A percentile compares a stretch with the other conserved stretches of the same genome.
Conservation (phyloP, 2,329 filamentous ascomycete genomes). For the Alternaria gaisen region DNA sequence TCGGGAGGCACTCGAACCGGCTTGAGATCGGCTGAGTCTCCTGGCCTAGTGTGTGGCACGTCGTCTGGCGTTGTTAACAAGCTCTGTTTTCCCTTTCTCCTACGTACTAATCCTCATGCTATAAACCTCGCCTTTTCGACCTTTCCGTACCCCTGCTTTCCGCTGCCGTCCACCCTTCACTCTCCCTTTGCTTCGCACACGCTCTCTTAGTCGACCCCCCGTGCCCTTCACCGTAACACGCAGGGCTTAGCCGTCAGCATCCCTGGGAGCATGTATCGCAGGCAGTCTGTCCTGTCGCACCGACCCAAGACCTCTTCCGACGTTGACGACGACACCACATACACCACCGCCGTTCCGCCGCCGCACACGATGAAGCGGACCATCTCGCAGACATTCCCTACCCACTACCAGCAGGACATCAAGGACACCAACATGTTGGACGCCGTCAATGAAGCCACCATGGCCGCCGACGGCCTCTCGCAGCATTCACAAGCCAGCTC, state of each 20-base stretch:
- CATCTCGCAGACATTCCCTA: conserved; percentile 50
- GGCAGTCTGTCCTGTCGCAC: conserved; percentile 47
- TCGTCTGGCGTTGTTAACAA: conserved; percentile 13
- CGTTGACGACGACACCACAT: conserved; percentile 46
- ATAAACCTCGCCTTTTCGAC: conserved; percentile 14
- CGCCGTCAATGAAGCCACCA: conserved; percentile 41
- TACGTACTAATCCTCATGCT: conserved; percentile 11
- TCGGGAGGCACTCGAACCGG: conserved; percentile 17
- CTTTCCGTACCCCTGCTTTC: conserved; percentile 15
- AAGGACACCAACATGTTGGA: conserved; percentile 38
- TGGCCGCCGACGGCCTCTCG: conserved; percentile 22
- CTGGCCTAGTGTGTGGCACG: conserved; percentile 13
- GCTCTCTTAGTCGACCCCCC: conserved; percentile 11
- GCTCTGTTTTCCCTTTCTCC: conserved; percentile 9
- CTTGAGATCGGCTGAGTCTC: conserved; percentile 18
- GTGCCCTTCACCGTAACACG: conserved; percentile 12
- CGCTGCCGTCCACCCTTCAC: conserved; percentile 7
- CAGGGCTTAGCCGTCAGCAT: conserved; percentile 22
- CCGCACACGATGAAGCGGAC: conserved; percentile 48
- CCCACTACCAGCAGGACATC: conserved; percentile 31
- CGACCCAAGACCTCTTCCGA: conserved; percentile 56
- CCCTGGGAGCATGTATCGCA: conserved; percentile 47
- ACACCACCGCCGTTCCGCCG: conserved; percentile 19
- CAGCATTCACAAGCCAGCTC: conserved; percentile 38
- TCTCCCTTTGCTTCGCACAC: conserved; percentile 16